Evolutionary conservation across 2,329 filamentous ascomycete genomes (phyloP).

Genomic region (Xylaria sp.): DNA sequence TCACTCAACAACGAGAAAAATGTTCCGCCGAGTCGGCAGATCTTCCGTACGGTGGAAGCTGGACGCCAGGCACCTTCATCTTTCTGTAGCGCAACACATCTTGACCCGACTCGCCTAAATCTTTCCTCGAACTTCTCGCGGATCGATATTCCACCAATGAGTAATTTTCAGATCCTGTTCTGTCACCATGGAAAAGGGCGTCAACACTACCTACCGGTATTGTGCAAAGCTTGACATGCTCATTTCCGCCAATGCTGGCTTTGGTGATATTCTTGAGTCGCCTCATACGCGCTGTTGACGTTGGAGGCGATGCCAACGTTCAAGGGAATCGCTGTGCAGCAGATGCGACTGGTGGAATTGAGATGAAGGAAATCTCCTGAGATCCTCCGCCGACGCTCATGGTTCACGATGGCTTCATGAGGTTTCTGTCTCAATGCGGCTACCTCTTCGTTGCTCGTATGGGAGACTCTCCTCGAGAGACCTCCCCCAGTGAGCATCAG

Average conservation of each 20-base stretch:
- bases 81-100: too few relatives aligned
- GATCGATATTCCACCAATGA: background rate
- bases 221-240: background rate
- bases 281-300: background rate
- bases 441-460: background rate
- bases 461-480: background rate
- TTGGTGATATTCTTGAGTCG: background rate
- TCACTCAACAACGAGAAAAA: background rate
- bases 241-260: background rate
- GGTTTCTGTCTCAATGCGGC: background rate
- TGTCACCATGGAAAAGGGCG: too few relatives aligned
- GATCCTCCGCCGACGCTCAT: background rate
- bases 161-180: too few relatives aligned
- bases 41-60: background rate
- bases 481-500: too few relatives aligned
- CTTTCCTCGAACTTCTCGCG: too few relatives aligned
- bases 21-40: background rate
- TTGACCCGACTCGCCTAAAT: too few relatives aligned
- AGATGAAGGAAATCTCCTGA: background rate
- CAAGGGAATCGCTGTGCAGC: too few relatives aligned
- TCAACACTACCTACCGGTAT: too few relatives aligned
- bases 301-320: too few relatives aligned
- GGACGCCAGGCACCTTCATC: background rate
- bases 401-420: background rate
- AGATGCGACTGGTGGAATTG: constrained; percentile 19